Percentiles rank a stretch among this genome's conserved stretches.
These are phyloP conservation scores for Auxenochlorella protothecoides DNA, from an alignment of 139 green algal species.

Conservation along the genomic window DNA sequence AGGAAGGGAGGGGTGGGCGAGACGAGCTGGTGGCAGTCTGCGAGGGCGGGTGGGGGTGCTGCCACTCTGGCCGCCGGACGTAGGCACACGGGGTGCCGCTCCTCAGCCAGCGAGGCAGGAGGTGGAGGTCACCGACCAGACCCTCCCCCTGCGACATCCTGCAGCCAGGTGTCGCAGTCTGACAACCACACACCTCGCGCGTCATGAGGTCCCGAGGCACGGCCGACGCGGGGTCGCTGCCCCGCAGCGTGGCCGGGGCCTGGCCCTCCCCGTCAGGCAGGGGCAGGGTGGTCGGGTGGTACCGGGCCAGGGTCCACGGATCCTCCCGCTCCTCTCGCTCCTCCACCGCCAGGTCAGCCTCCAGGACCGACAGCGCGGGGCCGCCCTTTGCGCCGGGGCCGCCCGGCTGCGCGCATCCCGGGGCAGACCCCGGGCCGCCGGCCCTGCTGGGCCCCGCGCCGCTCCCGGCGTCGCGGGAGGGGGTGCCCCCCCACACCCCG, in stretches of 20 bases:
- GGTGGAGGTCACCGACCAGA: no score
- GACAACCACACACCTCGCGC: not conserved
- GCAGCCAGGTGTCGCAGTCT: no score
- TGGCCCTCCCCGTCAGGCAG: slow-evolving; percentile 2
- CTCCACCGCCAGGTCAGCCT: not conserved
- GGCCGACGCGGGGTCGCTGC: slow-evolving; percentile 5
- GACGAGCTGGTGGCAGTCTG: no score
- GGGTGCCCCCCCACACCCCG: not conserved
- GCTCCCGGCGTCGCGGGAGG: not conserved
- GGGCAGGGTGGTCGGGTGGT: slow-evolving; percentile 45
- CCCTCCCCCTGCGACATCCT: slow-evolving; percentile 1
- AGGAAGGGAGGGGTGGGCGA: not conserved
- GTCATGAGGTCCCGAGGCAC: slow-evolving; percentile 4
- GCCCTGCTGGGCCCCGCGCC: slow-evolving; percentile 5
- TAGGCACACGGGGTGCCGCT: no score
- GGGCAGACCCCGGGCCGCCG: not conserved
- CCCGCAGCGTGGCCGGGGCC: no score
- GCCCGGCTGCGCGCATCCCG: not conserved
- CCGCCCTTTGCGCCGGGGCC: not conserved
- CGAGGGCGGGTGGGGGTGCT: not conserved
- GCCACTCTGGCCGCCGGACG: no score
- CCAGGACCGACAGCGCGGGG: not conserved
- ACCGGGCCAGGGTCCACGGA: slow-evolving; percentile 30
- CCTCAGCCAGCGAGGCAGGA: not conserved
- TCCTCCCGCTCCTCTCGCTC: not conserved